These are phyloP conservation scores for Wickerhamiella siamensis DNA, from an alignment of 805 yeast genomes.

Conservation along the genomic window DNA sequence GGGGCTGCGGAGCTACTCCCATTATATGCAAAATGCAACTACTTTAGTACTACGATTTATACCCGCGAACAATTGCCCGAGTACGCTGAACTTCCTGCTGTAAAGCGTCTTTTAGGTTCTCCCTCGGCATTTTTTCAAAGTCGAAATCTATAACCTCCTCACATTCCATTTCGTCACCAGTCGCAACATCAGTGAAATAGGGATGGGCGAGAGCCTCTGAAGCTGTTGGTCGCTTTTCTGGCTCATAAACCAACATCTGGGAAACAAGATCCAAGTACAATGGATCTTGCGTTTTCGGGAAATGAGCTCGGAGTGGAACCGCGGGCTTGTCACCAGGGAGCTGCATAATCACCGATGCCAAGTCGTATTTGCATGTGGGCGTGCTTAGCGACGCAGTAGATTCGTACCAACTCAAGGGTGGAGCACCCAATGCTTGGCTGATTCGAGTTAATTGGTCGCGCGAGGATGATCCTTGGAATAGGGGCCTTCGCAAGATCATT, in stretches of 20 bases:
- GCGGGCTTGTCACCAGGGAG: neutral
- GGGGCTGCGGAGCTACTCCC: no score
- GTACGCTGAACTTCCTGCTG: slow-evolving; percentile 1
- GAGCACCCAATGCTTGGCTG: slow-evolving; percentile 56
- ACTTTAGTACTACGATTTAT: no score
- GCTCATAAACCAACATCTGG: slow-evolving; percentile 50
- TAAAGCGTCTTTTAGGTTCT: slow-evolving; percentile 1
- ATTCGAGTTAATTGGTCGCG: slow-evolving; percentile 59
- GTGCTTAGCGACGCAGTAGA: neutral
- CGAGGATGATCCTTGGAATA: slow-evolving; percentile 64
- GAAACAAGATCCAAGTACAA: slow-evolving; percentile 32
- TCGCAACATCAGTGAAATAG: slow-evolving; percentile 41
- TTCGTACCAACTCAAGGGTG: slow-evolving; percentile 26
- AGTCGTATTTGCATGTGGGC: neutral
- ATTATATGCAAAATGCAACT: no score
- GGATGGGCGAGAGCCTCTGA: slow-evolving; percentile 43
- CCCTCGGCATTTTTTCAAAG: slow-evolving; percentile 35
- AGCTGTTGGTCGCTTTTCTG: slow-evolving; percentile 39
- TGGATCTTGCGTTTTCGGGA: neutral
- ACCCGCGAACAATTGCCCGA: slow-evolving; percentile 2
- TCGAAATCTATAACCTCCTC: slow-evolving; percentile 44
- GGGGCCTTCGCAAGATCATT: slow-evolving; percentile 62
- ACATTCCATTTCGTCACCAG: slow-evolving; percentile 44
- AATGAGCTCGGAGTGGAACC: neutral
- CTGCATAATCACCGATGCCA: neutral